phyloP scores from a whole-genome alignment of 2,329 filamentous ascomycete genomes.

The Fusarium siculi region DNA sequence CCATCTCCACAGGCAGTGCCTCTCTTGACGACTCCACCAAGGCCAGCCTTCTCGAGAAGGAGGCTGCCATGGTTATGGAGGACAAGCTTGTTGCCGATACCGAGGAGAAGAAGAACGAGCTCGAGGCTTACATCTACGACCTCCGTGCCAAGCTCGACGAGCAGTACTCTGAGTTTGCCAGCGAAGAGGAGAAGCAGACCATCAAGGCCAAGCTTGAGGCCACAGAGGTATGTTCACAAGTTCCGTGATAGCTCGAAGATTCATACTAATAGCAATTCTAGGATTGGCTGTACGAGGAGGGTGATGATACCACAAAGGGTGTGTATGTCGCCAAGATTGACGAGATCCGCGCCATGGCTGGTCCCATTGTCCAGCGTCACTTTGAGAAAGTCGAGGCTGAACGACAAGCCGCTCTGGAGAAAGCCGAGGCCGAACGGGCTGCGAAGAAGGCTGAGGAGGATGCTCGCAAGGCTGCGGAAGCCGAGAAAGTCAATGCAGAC shows the following conservation, averaged over 20 bases:
- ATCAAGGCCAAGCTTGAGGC: constrained; percentile 84
- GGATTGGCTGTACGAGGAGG: constrained; percentile 99
- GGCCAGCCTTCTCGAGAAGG: constrained; percentile 78
- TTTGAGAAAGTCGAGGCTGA: constrained; percentile 94
- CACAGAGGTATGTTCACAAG: constrained; percentile 77
- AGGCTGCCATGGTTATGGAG: constrained; percentile 93
- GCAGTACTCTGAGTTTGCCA: constrained; percentile 87
- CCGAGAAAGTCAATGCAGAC: constrained; percentile 63
- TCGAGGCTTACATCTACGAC: constrained; percentile 97
- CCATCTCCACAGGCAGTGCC: constrained; percentile 83
- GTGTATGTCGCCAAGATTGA: constrained; percentile 96
- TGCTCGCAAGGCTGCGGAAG: constrained; percentile 63
- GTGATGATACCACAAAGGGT: constrained; percentile 92
- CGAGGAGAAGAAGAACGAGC: constrained; percentile 99
- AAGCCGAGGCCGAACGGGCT: constrained; percentile 79
- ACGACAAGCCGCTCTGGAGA: constrained; percentile 80
- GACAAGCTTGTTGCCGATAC: constrained; percentile 99
- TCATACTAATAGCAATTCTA: constrained; percentile 52
- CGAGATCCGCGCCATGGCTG: constrained; percentile 90
- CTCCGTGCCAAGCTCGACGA: constrained; percentile 95
- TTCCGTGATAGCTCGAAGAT: neutral
- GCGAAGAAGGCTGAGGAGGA: constrained; percentile 75
- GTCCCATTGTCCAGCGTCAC: constrained; percentile 92
- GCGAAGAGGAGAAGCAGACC: constrained; percentile 90
- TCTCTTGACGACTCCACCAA: constrained; percentile 78